A percentile compares a stretch with the other conserved stretches of the same genome.
phyloP scores from a whole-genome alignment of 106 monocot genomes.

The Amphibolis antarctica region DNA sequence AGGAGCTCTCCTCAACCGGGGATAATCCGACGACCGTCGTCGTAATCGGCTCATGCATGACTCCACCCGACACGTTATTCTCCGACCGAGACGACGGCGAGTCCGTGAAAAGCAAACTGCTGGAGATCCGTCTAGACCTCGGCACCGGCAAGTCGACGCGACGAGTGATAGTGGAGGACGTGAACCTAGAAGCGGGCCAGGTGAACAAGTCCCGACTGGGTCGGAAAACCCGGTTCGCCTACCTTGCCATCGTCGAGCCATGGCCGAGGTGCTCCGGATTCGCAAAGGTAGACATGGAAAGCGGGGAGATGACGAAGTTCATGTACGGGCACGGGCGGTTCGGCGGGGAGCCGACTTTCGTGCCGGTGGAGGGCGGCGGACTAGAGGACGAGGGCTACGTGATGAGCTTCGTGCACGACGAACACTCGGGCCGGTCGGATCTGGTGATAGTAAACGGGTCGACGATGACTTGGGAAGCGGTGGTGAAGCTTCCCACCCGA shows the following conservation, averaged over 20 bases:
- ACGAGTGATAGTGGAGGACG: conserved; percentile 18
- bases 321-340: conserved; percentile 29
- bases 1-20: conserved; percentile 7
- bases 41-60: conserved; percentile 43
- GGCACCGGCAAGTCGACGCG: conserved; percentile 20
- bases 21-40: conserved; percentile 5
- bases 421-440: conserved; percentile 16
- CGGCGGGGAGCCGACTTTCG: conserved; percentile 43
- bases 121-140: conserved; percentile 33
- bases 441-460: conserved; percentile 23
- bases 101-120: conserved; percentile 16
- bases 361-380: background rate
- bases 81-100: background rate
- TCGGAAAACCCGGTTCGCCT: conserved; percentile 30
- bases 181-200: conserved; percentile 44
- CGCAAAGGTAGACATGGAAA: conserved; percentile 37
- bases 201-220: conserved; percentile 33
- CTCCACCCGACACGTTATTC: conserved; percentile 32
- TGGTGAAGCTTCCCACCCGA: conserved; percentile 18
- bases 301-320: conserved; percentile 15
- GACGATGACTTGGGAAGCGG: conserved; percentile 23
- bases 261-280: conserved; percentile 43
- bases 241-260: conserved; percentile 35
- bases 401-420: conserved; percentile 33
- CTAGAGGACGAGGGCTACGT: conserved; percentile 39